Conservation (phyloP, 192 early-diverging fungal genomes). For the Cladochytrium replicatum region DNA sequence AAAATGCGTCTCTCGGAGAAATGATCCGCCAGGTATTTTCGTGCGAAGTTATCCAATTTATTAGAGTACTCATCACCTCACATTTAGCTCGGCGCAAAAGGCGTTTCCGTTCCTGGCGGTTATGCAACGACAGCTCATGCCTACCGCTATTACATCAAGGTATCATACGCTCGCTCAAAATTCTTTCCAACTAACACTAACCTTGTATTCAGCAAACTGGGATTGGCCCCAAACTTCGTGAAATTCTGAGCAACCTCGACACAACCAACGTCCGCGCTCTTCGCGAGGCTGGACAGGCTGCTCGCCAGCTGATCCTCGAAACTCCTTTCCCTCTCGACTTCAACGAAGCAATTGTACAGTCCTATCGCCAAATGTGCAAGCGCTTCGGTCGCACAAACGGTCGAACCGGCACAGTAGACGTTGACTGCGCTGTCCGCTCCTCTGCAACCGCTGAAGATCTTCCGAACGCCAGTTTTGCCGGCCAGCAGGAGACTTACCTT, state of each 20-base stretch:
- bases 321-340: conserved; percentile 2
- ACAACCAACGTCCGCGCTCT: not conserved
- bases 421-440: conserved; percentile 27
- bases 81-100: not conserved
- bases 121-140: conserved; percentile 7
- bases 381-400: not conserved
- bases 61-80: too few relatives aligned
- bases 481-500: conserved; percentile 44
- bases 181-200: too few relatives aligned
- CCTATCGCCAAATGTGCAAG: conserved; percentile 6
- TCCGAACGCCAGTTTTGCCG: conserved; percentile 38
- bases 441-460: conserved; percentile 42
- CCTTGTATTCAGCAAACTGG: too few relatives aligned
- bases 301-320: not conserved
- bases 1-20: conserved; percentile 2
- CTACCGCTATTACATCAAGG: conserved; percentile 2
- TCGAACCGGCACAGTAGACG: too few relatives aligned
- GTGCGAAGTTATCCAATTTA: too few relatives aligned
- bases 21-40: too few relatives aligned
- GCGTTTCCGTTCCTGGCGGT: conserved; percentile 3
- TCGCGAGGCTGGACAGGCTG: not conserved
- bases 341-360: not conserved
- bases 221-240: not conserved
- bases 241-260: not conserved
- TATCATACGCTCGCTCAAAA: too few relatives aligned